A percentile compares a stretch with the other conserved stretches of the same genome.
These are phyloP conservation scores for Naumovozyma castellii DNA, from an alignment of 805 yeast species.

Conservation along the genomic window DNA sequence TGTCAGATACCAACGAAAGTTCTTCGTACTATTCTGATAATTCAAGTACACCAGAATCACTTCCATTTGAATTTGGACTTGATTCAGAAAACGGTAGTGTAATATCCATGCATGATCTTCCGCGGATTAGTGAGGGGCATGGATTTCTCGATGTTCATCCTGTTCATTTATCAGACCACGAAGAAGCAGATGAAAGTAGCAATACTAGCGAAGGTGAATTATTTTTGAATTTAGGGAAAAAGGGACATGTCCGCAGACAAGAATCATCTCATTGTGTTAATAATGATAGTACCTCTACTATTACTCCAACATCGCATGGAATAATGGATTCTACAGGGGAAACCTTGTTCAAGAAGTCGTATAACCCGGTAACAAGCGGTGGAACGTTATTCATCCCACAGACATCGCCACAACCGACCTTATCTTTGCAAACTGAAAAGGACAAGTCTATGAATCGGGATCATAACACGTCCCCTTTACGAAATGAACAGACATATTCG, in stretches of 20 bases:
- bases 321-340: background rate
- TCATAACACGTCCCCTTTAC: background rate
- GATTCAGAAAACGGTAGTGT: conserved; percentile 21
- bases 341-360: background rate
- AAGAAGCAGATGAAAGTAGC: background rate
- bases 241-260: conserved; percentile 10
- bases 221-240: conserved; percentile 12
- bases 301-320: background rate
- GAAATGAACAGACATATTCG: background rate
- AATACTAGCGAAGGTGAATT: conserved; percentile 12
- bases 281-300: background rate
- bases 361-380: background rate
- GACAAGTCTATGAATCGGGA: background rate
- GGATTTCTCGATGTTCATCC: background rate
- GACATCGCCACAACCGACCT: background rate
- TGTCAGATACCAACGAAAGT: background rate
- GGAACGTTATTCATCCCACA: background rate
- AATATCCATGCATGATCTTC: conserved; percentile 9
- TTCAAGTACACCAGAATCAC: conserved; percentile 5
- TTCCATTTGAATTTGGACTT: conserved; percentile 24
- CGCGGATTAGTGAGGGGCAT: background rate
- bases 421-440: background rate
- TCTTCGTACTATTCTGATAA: background rate
- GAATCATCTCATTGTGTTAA: background rate
- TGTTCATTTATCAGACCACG: background rate